A percentile compares a stretch with the other conserved stretches of the same genome.
Conservation (phyloP, 768 basidiomycete genomes). For the Tricholoma furcatifolium region DNA sequence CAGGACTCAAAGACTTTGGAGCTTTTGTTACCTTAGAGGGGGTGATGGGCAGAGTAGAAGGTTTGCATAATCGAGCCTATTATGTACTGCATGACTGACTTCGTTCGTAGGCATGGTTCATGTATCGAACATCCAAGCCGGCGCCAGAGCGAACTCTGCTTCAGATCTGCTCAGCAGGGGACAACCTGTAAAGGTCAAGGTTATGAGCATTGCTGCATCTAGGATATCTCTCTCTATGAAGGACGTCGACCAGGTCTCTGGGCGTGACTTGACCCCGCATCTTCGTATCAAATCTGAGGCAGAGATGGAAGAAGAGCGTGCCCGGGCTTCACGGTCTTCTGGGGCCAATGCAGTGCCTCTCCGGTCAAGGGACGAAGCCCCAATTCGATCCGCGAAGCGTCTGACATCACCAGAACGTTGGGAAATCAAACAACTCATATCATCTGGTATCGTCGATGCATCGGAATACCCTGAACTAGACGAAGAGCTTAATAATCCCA, state of each 20-base stretch:
- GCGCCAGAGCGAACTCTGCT: constrained; percentile 83
- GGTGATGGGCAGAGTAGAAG: constrained; percentile 81
- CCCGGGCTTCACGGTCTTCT: constrained; percentile 59
- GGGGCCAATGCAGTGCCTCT: constrained; percentile 90
- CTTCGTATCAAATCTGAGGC: constrained; percentile 92
- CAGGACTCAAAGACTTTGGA: constrained; percentile 91
- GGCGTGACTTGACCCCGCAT: constrained; percentile 92
- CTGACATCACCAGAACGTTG: constrained; percentile 96
- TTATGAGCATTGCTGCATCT: constrained; percentile 86
- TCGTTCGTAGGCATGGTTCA: constrained; percentile 85
- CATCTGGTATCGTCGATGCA: constrained; percentile 88
- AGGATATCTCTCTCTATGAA: constrained; percentile 93
- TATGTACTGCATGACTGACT: constrained; percentile 8
- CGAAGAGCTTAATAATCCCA: constrained; percentile 77
- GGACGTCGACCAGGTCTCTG: constrained; percentile 91
- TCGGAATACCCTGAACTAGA: constrained; percentile 94
- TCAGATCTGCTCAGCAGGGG: constrained; percentile 83
- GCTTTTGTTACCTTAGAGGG: constrained; percentile 93
- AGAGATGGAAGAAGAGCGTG: constrained; percentile 83
- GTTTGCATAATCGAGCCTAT: constrained; percentile 41
- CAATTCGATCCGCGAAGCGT: constrained; percentile 79
- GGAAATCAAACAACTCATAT: constrained; percentile 99
- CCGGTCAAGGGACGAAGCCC: constrained; percentile 48
- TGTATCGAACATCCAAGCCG: constrained; percentile 87
- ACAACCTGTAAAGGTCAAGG: constrained; percentile 91